Conservation (phyloP, 805 yeast genomes). For the Jamesozyma jinghongensis region DNA sequence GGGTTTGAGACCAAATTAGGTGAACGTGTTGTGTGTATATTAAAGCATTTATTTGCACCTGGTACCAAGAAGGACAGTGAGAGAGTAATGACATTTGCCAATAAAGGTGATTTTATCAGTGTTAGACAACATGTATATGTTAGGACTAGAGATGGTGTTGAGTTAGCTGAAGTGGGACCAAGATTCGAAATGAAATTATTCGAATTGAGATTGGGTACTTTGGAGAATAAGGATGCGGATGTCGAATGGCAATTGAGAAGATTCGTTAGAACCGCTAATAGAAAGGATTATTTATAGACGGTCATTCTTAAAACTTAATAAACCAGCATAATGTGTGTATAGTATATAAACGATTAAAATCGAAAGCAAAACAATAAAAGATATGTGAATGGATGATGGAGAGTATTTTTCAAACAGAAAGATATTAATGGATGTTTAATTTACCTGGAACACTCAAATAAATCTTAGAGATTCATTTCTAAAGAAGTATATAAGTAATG, state of each 20-base stretch:
- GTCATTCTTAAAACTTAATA: not conserved
- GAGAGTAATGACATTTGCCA: constrained; percentile 87
- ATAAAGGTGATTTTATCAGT: constrained; percentile 82
- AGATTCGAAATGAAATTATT: constrained; percentile 92
- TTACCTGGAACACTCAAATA: too few relatives aligned
- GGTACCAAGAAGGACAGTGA: constrained; percentile 89
- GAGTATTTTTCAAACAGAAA: too few relatives aligned
- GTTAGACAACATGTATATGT: constrained; percentile 95
- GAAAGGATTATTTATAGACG: constrained; percentile 71
- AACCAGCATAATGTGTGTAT: too few relatives aligned
- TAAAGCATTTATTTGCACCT: constrained; percentile 90
- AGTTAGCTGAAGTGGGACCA: constrained; percentile 96
- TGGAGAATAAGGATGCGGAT: constrained; percentile 94
- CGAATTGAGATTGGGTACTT: constrained; percentile 79
- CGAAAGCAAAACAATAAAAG: too few relatives aligned
- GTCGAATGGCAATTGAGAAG: constrained; percentile 95
- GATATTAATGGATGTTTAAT: too few relatives aligned
- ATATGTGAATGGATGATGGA: too few relatives aligned
- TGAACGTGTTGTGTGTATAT: constrained; percentile 63
- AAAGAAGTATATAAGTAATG: too few relatives aligned
- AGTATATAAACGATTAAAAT: too few relatives aligned
- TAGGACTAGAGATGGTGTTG: constrained; percentile 78
- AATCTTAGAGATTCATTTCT: too few relatives aligned
- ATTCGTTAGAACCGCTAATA: constrained; percentile 88
- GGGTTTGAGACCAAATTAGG: constrained; percentile 79